Percentiles rank a stretch among this genome's conserved stretches.
Evolutionary conservation across 192 early-diverging fungal genomes (phyloP).

Genomic region (Dimargaris xerosporica): DNA sequence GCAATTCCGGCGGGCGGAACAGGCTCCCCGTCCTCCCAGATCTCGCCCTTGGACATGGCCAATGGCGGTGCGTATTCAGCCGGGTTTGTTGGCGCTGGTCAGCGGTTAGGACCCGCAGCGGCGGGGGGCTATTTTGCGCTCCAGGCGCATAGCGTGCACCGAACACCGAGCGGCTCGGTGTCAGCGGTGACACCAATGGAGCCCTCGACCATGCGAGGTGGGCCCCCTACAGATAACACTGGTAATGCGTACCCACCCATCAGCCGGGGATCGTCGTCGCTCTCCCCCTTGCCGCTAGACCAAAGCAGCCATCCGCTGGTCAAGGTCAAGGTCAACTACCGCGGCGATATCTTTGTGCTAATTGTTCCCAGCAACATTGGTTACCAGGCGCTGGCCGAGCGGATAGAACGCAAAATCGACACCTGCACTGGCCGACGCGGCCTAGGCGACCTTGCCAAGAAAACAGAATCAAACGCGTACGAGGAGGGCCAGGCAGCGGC

Average conservation of each 20-base stretch:
- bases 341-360: slow-evolving; percentile 76
- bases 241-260: not conserved
- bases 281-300: slow-evolving; percentile 7
- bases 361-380: slow-evolving; percentile 62
- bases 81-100: not conserved
- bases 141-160: not conserved
- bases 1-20: not conserved
- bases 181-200: no score
- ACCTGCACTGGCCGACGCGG: slow-evolving; percentile 48
- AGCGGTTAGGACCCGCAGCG: not conserved
- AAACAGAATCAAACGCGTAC: slow-evolving; percentile 17
- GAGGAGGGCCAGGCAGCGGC: slow-evolving; percentile 21
- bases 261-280: not conserved
- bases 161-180: not conserved
- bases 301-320: slow-evolving; percentile 22
- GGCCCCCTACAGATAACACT: no score
- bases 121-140: not conserved
- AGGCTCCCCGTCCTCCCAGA: not conserved
- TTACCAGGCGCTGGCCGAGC: slow-evolving; percentile 58
- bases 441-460: slow-evolving; percentile 11
- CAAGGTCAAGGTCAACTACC: slow-evolving; percentile 82
- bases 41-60: not conserved
- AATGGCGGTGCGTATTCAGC: no score
- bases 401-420: slow-evolving; percentile 83
- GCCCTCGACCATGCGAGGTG: no score